Conservation (phyloP, 805 yeast genomes). For the Metschnikowia cubensis region DNA sequence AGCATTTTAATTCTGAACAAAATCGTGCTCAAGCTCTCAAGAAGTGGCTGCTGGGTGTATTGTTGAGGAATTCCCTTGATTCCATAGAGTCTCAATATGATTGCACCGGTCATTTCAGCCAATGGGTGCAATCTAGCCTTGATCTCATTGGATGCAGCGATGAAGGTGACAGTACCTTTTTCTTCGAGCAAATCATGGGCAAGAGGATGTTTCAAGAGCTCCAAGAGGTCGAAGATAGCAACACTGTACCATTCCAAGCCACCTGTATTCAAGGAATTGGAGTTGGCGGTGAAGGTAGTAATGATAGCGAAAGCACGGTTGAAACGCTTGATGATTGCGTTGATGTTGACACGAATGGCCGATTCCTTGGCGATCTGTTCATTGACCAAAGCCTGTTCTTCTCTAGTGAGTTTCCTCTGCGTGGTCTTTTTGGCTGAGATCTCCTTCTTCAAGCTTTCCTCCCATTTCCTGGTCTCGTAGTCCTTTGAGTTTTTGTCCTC, state of each 20-base stretch:
- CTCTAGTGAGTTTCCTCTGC: conserved; percentile 67
- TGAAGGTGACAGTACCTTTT: conserved; percentile 46
- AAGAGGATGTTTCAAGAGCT: conserved; percentile 35
- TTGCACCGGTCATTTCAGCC: conserved; percentile 59
- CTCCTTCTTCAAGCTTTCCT: conserved; percentile 73
- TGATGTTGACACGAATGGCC: conserved; percentile 47
- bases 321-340: conserved; percentile 31
- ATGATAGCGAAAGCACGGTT: conserved; percentile 52
- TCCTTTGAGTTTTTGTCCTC: conserved; percentile 76
- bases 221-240: conserved; percentile 50
- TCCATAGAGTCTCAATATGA: conserved; percentile 57
- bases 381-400: conserved; percentile 62
- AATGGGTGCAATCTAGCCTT: conserved; percentile 46
- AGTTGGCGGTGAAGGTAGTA: conserved; percentile 46
- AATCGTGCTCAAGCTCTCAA: conserved; percentile 57
- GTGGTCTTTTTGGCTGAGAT: conserved; percentile 53
- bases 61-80: conserved; percentile 44
- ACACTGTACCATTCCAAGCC: conserved; percentile 63
- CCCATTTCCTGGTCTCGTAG: conserved; percentile 87
- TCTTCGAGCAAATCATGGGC: conserved; percentile 38
- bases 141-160: conserved; percentile 52
- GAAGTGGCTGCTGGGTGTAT: conserved; percentile 48
- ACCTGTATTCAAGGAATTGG: conserved; percentile 8
- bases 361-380: conserved; percentile 64
- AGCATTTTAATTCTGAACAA: conserved; percentile 72